Evolutionary conservation across 805 yeast species (phyloP).

Genomic region (Metschnikowia gelsemii): DNA sequence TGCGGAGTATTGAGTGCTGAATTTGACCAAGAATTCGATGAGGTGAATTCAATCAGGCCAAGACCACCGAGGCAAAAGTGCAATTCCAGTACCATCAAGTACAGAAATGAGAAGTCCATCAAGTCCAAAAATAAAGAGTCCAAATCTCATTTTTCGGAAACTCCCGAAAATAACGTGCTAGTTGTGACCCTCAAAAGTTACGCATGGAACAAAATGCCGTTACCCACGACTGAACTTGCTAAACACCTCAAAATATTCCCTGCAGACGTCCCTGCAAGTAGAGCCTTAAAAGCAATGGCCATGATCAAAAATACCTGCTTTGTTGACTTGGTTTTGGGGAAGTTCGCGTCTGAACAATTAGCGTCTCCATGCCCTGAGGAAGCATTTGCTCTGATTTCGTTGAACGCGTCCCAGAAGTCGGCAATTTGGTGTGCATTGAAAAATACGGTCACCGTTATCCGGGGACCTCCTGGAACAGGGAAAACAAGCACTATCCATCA

Average conservation of each 20-base stretch:
- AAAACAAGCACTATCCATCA: slow-evolving; percentile 95
- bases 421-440: slow-evolving; percentile 66
- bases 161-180: slow-evolving; percentile 15
- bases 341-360: neutral
- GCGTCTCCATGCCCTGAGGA: neutral
- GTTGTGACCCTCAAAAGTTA: neutral
- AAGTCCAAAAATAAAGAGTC: neutral
- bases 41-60: neutral
- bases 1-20: slow-evolving; percentile 34
- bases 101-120: neutral
- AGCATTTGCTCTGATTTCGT: neutral
- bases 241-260: neutral
- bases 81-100: neutral
- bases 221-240: neutral
- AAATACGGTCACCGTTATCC: slow-evolving; percentile 83
- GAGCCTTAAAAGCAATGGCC: neutral
- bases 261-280: neutral
- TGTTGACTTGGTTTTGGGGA: slow-evolving; percentile 1
- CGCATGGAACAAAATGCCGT: neutral
- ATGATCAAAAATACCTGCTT: neutral
- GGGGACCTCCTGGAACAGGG: slow-evolving; percentile 99
- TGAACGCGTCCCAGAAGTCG: slow-evolving; percentile 43
- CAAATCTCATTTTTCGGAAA: no score
- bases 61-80: neutral
- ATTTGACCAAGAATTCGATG: no score